Evolutionary conservation across 768 basidiomycete species (phyloP), one percentile per base, ranked within the genome.

Genomic region (Termitomyces sp.): DNA sequence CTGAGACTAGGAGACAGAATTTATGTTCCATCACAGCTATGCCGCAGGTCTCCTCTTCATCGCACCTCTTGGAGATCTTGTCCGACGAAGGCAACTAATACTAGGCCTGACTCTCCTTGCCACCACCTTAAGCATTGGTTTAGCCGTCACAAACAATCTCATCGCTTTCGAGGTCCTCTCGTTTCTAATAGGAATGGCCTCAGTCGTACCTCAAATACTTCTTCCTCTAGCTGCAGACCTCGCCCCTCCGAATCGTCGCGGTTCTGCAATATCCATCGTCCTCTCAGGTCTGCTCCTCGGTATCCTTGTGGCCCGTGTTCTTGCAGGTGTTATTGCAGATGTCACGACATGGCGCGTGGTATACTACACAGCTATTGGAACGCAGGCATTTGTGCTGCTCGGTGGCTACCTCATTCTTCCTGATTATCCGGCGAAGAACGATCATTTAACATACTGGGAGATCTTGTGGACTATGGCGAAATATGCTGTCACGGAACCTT

Each of bases 381-480:
- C 89, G 15, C 92, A 93, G 66, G 71, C 60, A 55, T 53, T 79
- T 26, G 81, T 91, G 12, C 70, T 87, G 8, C 38, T 78, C 5
- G 75, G 86, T 23, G 71, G 84, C 42, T 93, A 87, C 64, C 67
- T 82, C 21, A 61, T 85, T 53, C 71, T 93, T n/a, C 91, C 91
- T 1, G 91, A 95, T 69, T 93, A 89, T 64, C 92, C 91, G 1
- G 80, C 86, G 12, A 92, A 89, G 67, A 87, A 88, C 65, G 68
- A 64, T 21, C 71, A 80, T 46, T 53, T 91, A 59, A 81, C 82
- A 3, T 94, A 94, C 69, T 76, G 74, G 61, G 70, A 83, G 17
- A 86, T 93, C 46, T 69, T 91, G 33, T 82, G 75, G 69, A 86
- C 85, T 9, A 94, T 94, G 92, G 85, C 74, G 5, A 87, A 84